Base-by-base conservation (phyloP, 2,329 filamentous ascomycete species). In the Neoscytalidium dimidiatum region DNA sequence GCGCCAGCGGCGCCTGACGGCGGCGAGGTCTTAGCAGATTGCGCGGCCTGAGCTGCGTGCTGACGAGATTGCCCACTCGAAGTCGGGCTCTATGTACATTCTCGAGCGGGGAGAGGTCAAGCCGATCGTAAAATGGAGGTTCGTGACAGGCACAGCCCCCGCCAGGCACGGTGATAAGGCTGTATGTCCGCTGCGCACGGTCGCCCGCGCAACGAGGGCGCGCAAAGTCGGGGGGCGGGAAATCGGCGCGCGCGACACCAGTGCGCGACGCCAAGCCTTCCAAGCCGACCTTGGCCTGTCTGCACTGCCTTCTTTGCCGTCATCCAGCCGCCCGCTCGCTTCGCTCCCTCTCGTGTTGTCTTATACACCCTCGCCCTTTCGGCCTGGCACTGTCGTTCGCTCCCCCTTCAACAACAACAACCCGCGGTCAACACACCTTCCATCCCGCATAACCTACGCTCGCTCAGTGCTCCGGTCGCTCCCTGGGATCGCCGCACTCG, bases 261-360 rank as follows among this genome's bases (percentile, higher is more conserved):
- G 21, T 26, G 52, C 43, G 56, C 41, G 56, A 43, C 38, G 38
- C 41, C 38, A 46, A 44, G 56, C 23, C 38, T 21, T 23, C 53
- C 53, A 56, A 58, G 53, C 53, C 35, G 53, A 43, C 35, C 46
- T 58, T 58, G 53, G 53, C 53, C 52, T 58, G 52, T 9, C 23
- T 60, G 56, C 56, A 60, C 56, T 60, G 56, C 56, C 56, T 33
- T 60, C 56, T 46, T 58, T 21, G 26, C 56, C 56, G 56, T 60
- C 56, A 60, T 60, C 56, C 52, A 57, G 29, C 52, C 56, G 46
- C 38, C 56, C 56, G 56, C 56, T 60, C 56, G 56, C 56, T 44
- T 60, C 61, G 19, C 31, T 23, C 9, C 41, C 17, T 26, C 60
- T 52, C 48, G 61, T 63, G 48, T 63, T 63, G 46, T 53, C 48